Conservation (phyloP, 805 yeast species). For the Torulaspora maleeae region DNA sequence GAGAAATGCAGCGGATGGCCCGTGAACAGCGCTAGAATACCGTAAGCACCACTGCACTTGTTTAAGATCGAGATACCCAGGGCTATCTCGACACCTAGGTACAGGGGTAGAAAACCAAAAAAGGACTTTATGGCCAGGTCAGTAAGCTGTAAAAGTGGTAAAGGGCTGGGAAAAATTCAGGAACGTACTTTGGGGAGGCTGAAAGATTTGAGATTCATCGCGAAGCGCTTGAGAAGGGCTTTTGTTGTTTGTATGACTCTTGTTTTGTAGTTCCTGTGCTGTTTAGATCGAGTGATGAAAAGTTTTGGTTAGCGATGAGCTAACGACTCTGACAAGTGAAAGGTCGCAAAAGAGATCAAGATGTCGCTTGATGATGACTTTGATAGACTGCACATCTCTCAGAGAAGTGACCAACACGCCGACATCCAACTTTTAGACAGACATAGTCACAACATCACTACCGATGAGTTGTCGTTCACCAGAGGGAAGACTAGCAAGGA, state of each 20-base stretch:
- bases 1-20: constrained; percentile 79
- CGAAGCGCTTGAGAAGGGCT: background rate
- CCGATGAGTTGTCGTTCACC: constrained; percentile 52
- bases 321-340: background rate
- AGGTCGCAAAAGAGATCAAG: background rate
- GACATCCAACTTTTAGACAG: constrained; percentile 53
- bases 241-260: background rate
- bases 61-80: constrained; percentile 73
- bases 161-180: too few species aligned
- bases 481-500: constrained; percentile 65
- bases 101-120: constrained; percentile 69
- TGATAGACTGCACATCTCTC: constrained; percentile 15
- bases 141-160: background rate
- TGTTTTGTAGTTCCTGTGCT: background rate
- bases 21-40: constrained; percentile 77
- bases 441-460: constrained; percentile 59
- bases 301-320: constrained; percentile 5
- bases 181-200: constrained; percentile 23
- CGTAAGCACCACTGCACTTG: constrained; percentile 86
- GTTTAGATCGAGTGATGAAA: background rate
- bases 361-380: constrained; percentile 28
- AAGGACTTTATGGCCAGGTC: constrained; percentile 44
- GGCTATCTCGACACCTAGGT: constrained; percentile 80
- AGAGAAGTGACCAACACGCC: constrained; percentile 29
- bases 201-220: constrained; percentile 5